Conservation (phyloP, 2,329 filamentous ascomycete species). For the Hypoxylon sp. region DNA sequence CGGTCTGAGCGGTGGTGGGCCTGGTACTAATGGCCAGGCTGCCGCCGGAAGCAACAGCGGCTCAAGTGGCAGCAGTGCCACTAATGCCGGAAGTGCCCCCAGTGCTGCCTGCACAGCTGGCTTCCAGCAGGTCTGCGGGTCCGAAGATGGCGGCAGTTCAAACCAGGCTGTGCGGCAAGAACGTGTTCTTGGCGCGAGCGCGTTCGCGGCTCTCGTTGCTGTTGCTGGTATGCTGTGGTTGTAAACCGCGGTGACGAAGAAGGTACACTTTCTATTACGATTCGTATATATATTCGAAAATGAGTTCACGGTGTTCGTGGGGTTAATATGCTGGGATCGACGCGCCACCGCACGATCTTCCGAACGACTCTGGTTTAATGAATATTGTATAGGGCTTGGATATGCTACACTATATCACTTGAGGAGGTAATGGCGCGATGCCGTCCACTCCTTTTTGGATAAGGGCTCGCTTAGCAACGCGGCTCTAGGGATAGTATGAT, state of each 20-base stretch:
- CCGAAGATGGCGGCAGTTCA: conserved; percentile 26
- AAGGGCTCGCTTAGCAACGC: conserved; percentile 1
- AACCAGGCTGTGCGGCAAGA: conserved; percentile 51
- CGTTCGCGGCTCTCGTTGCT: conserved; percentile 54
- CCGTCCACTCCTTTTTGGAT: conserved; percentile 43
- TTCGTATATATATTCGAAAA: conserved; percentile 25
- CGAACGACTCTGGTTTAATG: conserved; percentile 13
- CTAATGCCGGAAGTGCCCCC: conserved; percentile 33
- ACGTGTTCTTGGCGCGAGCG: conserved; percentile 51
- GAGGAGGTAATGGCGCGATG: conserved; percentile 46
- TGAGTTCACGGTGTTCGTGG: conserved; percentile 6
- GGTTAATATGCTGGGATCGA: conserved; percentile 17
- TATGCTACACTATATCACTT: conserved; percentile 19
- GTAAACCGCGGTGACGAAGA: conserved; percentile 29
- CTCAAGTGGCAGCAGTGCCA: conserved; percentile 30
- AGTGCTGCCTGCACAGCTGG: conserved; percentile 47
- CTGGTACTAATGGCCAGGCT: conserved; percentile 54
- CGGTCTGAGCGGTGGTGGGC: conserved; percentile 53
- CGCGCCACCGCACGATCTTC: not conserved
- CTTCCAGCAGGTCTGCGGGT: conserved; percentile 52
- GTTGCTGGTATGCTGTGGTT: conserved; percentile 53
- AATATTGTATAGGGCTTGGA: conserved; percentile 2
- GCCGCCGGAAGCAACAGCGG: conserved; percentile 42
- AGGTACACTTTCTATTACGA: conserved; percentile 3
- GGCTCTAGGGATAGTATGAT: not conserved